Base-by-base conservation (phyloP, 1,284 basidiomycete genomes). In the Tylopilus microsporus region DNA sequence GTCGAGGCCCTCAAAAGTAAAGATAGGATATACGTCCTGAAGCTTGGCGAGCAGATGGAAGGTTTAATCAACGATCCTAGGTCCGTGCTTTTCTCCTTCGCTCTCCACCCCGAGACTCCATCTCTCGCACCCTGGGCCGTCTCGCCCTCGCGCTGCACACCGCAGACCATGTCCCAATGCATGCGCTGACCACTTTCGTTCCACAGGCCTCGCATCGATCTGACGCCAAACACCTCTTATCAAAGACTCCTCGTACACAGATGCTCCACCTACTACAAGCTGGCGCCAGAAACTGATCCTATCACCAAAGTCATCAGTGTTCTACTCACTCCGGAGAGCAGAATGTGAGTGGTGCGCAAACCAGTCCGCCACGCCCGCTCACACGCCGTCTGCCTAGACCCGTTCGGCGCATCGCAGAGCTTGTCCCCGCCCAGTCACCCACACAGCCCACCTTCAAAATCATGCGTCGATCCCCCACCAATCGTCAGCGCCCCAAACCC, bases 1-100 rank as follows among this genome's bases (percentile, higher is more conserved):
- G 65, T 92, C 65, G 90, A 92, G 72, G 90, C 91, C n/a, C 84
- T 92, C 61, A 83, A 78, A 72, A 86, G 85, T 78, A 92, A 92
- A 75, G 90, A 92, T 72, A 80, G 90, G 66, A 78, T 92, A 60
- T 92, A 87, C 70, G 89, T 92, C 48, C 75, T 92, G 65, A 91
- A 89, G 76, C 79, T 91, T 21, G 91, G 88, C 59, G 90, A 92
- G 74, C 78, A 78, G 65, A 89, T 92, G 82, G 90, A 92, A 73
- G 74, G 73, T 54, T 78, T 92, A 68, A 88, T 92, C 68, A 80
- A 67, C 59, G 89, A 91, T 69, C 81, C 79, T 66, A 83, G 81
- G 86, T 88, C 64, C 62, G 84, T 80, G 9, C 18, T 11, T 63
- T 49, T 61, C 48, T 47, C 62, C 10, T 54, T 41, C 39, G 15